Evolutionary conservation across 2,329 filamentous ascomycete species (phyloP).

Genomic region (Xylogone sp.): DNA sequence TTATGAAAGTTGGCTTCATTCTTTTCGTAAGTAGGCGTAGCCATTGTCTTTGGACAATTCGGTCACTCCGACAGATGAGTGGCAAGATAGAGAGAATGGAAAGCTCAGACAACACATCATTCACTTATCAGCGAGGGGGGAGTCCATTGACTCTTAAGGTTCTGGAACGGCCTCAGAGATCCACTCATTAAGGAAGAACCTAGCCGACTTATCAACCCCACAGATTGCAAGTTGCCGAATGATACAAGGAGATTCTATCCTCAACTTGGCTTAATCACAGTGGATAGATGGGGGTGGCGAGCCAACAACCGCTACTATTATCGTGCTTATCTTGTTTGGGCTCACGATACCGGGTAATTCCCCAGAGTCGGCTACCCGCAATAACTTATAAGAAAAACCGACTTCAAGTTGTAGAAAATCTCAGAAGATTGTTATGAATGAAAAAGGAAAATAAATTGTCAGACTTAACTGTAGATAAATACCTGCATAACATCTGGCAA

Average conservation of each 20-base stretch:
- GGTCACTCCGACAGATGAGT: neutral
- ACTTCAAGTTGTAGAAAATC: too few relatives aligned
- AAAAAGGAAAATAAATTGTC: too few relatives aligned
- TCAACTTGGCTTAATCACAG: neutral
- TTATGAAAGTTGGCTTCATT: neutral
- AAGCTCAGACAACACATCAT: neutral
- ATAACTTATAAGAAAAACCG: too few relatives aligned
- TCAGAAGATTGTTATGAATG: too few relatives aligned
- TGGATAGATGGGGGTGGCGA: neutral
- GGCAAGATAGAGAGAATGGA: neutral
- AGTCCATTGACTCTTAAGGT: neutral
- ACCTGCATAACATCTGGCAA: too few relatives aligned
- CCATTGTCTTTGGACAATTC: neutral
- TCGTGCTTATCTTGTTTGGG: neutral
- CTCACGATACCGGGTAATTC: too few relatives aligned
- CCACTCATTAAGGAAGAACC: neutral
- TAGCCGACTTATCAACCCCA: neutral
- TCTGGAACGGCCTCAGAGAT: neutral
- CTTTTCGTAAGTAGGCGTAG: neutral
- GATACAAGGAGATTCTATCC: neutral
- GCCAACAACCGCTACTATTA: neutral
- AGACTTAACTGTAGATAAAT: too few relatives aligned
- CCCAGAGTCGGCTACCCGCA: too few relatives aligned
- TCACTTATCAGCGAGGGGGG: neutral
- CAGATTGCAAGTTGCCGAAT: neutral